A percentile compares a stretch with the other conserved stretches of the same genome.
phyloP scores from a whole-genome alignment of 305 asterid species.

The Fraxinus floribunda region DNA sequence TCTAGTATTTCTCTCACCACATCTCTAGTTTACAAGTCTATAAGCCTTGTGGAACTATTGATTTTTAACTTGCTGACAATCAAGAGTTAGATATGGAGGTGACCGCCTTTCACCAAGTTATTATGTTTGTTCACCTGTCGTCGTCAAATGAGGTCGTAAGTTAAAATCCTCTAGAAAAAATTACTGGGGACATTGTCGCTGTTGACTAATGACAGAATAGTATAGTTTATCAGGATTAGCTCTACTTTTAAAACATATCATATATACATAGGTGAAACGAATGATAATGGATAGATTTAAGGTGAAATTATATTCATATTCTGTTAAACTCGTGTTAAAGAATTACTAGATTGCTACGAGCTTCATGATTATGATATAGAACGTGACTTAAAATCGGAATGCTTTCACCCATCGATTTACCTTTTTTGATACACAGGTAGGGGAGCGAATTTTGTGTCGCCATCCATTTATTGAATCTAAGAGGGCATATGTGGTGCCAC shows the following conservation, averaged over 20 bases:
- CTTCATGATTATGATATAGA: background rate
- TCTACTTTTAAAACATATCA: background rate
- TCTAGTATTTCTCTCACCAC: background rate
- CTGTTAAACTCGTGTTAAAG: background rate
- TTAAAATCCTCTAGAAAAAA: background rate
- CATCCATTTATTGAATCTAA: conserved; percentile 96
- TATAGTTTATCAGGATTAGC: background rate
- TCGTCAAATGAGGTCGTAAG: background rate
- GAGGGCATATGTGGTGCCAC: conserved; percentile 96
- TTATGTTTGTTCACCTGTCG: background rate
- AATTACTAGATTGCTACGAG: background rate
- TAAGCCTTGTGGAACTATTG: background rate
- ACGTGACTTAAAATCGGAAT: background rate
- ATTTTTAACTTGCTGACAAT: background rate
- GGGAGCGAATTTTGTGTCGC: conserved; percentile 87
- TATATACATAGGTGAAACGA: background rate
- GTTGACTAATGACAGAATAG: background rate
- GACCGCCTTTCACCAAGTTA: background rate
- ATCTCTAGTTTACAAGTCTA: background rate
- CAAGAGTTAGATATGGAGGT: background rate
- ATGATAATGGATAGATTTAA: background rate
- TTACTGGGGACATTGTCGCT: background rate
- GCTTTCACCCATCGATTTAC: background rate
- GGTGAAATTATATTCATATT: background rate
- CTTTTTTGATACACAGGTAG: conserved; percentile 49